Percentiles rank a stretch among this genome's conserved stretches.
These are phyloP conservation scores for Erysimum cheiri DNA, from an alignment of 441 rosid species.

Conservation along the genomic window DNA sequence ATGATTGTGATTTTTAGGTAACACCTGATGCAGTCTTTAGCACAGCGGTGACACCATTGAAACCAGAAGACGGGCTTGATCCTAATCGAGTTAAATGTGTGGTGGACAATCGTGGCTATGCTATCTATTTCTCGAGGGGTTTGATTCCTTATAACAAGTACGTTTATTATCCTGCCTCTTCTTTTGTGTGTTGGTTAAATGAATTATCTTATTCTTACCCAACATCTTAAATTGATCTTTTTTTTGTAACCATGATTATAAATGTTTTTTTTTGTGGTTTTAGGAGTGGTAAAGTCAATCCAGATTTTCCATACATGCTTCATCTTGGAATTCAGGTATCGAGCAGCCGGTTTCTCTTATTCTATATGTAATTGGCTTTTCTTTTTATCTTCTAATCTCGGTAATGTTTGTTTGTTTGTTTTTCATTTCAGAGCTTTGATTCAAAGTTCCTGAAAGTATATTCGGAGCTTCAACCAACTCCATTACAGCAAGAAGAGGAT, in stretches of 20 bases:
- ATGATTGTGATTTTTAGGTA: conserved; percentile 49
- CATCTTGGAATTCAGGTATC: conserved; percentile 96
- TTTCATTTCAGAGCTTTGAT: conserved; percentile 72
- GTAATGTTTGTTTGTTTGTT: neutral
- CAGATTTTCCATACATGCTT: conserved; percentile 79
- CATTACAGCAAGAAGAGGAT: conserved; percentile 90
- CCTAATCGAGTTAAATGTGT: conserved; percentile 93
- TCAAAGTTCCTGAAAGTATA: conserved; percentile 81
- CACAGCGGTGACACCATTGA: conserved; percentile 85
- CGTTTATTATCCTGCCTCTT: neutral
- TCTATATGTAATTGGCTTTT: neutral
- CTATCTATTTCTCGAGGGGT: conserved; percentile 91
- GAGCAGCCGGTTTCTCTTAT: conserved; percentile 6
- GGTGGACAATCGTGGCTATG: conserved; percentile 78
- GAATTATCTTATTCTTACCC: neutral
- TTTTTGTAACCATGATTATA: neutral
- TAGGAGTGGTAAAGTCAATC: conserved; percentile 80
- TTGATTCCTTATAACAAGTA: conserved; percentile 92
- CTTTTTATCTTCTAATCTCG: neutral
- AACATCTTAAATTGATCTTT: neutral
- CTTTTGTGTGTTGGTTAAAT: neutral
- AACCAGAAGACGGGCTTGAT: conserved; percentile 89
- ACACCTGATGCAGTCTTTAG: conserved; percentile 98
- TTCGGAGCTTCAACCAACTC: conserved; percentile 83
- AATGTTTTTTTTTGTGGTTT: conserved; percentile 10